Percentiles rank a stretch among this genome's conserved stretches.
Conservation (phyloP, 169 alveolate genomes). For the Eimeria sp. region DNA sequence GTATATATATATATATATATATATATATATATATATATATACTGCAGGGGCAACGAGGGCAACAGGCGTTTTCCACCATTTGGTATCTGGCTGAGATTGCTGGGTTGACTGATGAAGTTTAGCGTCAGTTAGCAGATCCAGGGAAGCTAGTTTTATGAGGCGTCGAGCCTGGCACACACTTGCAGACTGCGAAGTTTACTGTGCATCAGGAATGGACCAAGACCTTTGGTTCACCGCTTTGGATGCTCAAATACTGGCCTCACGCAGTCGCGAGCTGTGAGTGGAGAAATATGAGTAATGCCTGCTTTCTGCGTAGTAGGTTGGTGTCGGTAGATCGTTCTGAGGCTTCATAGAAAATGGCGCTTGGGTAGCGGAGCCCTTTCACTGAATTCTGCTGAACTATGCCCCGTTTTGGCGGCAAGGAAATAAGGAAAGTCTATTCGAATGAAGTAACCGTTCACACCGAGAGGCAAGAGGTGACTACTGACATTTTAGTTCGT, state of each 20-base stretch:
- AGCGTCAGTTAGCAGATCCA: background rate
- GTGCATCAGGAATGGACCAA: background rate
- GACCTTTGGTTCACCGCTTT: background rate
- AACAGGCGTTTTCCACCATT: background rate
- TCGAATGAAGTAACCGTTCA: no score
- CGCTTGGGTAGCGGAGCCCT: background rate
- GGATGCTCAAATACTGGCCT: background rate
- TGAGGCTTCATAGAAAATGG: background rate
- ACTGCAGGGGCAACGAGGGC: background rate
- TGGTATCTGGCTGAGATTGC: background rate
- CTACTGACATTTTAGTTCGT: no score
- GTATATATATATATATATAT: no score
- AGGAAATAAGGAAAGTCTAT: background rate
- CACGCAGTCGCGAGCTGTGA: no score
- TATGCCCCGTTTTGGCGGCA: background rate
- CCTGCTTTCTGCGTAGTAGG: no score
- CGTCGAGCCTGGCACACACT: background rate
- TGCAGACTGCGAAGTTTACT: background rate
- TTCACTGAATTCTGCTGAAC: background rate
- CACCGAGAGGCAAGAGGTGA: no score
- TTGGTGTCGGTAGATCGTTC: background rate
- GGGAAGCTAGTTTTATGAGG: no score
- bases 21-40: no score
- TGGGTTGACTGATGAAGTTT: background rate
- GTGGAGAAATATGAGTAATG: background rate